These are phyloP conservation scores for Pseudogymnoascus sp. DNA, from an alignment of 2,329 filamentous ascomycete species.

Conservation along the genomic window DNA sequence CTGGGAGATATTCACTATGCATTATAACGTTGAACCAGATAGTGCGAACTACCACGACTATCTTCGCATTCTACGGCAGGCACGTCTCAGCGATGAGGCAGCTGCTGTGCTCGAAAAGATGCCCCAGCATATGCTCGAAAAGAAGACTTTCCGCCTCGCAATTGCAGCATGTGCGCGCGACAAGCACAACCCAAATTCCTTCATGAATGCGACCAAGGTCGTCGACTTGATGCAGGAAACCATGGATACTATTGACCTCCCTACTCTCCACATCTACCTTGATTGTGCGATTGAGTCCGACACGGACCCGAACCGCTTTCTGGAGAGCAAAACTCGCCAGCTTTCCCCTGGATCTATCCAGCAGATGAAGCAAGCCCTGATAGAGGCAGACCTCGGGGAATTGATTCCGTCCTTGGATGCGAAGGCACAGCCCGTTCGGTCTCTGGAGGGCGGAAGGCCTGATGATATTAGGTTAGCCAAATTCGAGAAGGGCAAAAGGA, in stretches of 20 bases:
- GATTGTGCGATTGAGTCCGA: constrained; percentile 43
- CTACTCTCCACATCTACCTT: constrained; percentile 49
- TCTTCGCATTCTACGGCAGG: constrained; percentile 59
- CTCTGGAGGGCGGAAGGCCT: not conserved
- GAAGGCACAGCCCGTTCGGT: constrained; percentile 13
- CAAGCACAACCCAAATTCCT: constrained; percentile 64
- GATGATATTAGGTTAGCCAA: constrained; percentile 27
- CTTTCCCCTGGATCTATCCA: not conserved
- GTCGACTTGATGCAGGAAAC: constrained; percentile 54
- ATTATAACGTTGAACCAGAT: constrained; percentile 63
- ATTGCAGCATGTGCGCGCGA: constrained; percentile 70
- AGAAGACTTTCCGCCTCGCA: constrained; percentile 61
- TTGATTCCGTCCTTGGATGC: constrained; percentile 9
- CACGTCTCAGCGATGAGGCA: constrained; percentile 57
- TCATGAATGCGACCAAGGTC: constrained; percentile 58
- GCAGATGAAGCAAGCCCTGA: not conserved
- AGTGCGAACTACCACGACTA: constrained; percentile 61
- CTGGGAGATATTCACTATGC: constrained; percentile 65
- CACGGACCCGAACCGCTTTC: constrained; percentile 34
- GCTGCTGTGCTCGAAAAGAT: constrained; percentile 53
- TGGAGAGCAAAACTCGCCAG: constrained; percentile 14
- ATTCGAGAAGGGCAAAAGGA: constrained; percentile 43
- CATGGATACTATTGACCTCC: constrained; percentile 42
- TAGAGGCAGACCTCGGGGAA: not conserved
- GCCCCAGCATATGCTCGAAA: constrained; percentile 38